phyloP scores from a whole-genome alignment of 2,329 filamentous ascomycete genomes.

The Phialemonium atrogriseum region DNA sequence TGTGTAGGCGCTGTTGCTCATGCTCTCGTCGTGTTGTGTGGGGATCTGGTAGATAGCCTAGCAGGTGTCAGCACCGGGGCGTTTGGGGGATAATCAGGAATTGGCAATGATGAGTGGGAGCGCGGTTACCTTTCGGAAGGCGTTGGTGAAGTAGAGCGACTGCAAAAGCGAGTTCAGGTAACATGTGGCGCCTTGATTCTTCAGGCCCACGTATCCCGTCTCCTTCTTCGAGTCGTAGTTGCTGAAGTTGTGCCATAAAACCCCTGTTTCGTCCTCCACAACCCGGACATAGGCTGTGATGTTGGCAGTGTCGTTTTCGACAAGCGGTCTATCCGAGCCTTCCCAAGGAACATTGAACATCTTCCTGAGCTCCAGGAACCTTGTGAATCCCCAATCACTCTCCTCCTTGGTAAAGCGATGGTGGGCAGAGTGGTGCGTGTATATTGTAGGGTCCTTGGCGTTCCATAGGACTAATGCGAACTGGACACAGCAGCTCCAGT shows the following conservation, averaged over 20 bases:
- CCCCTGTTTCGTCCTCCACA: conserved; percentile 80
- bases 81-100: too few species aligned
- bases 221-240: conserved; percentile 99
- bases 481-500: conserved; percentile 95
- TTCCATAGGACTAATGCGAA: conserved; percentile 95
- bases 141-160: conserved; percentile 80
- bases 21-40: conserved; percentile 73
- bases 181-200: conserved; percentile 92
- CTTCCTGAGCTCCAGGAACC: conserved; percentile 80
- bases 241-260: conserved; percentile 83
- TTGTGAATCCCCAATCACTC: conserved; percentile 97
- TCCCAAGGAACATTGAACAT: conserved; percentile 78
- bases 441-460: conserved; percentile 80
- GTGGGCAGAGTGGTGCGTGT: conserved; percentile 73
- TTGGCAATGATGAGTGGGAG: conserved; percentile 5
- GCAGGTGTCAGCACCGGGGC: conserved; percentile 7
- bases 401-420: conserved; percentile 96
- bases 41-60: conserved; percentile 92
- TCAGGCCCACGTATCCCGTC: conserved; percentile 91
- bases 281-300: conserved; percentile 77
- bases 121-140: conserved; percentile 72
- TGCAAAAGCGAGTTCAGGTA: conserved; percentile 81
- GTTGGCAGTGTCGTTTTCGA: conserved; percentile 69
- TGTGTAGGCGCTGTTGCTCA: conserved; percentile 84
- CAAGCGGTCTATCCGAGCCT: conserved; percentile 56